Base-by-base conservation (phyloP, 495 filamentous ascomycete species). In the Talaromyces thailandensis region DNA sequence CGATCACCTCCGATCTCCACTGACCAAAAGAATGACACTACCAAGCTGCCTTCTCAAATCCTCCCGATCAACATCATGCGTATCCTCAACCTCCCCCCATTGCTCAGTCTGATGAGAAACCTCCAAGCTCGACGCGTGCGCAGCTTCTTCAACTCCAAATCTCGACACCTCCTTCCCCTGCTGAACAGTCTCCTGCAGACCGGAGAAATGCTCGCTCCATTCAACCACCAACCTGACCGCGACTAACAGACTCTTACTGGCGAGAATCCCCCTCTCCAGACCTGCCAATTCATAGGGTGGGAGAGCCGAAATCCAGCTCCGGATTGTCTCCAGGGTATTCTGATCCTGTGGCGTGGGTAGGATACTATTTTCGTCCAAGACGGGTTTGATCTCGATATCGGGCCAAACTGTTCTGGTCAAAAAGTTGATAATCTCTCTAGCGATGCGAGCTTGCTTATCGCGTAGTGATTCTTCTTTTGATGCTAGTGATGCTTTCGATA, bases 1-100 rank as follows among this genome's bases (percentile, higher is more conserved):
- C 50, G 2, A 26, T 68, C 69, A 77, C 50, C 67, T 64, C 37
- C 69, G 70, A 63, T 78, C 73, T 5, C 89, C 89, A 58, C 82
- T 84, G 28, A 96, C 88, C 58, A 96, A 73, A 63, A 96, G 66
- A 24, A 96, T 79, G 40, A 90, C 88, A 73, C 90, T 93, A 21
- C 93, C 94, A 63, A 98, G 73, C 77, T 96, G 94, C 65, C 94
- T 82, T 73, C 82, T 83, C 66, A 98, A 48, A 76, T 98, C 94
- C 75, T 96, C 94, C 73, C 86, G 91, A 68, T 96, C 87, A 2
- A 98, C 94, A 84, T 98, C 94, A 75, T 98, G 95, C 45, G 92
- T 96, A 76, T 98, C 94, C 74, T 98, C 95, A 3, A 98, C 94
- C 77, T 95, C 92, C 1, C 94, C 94, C 92, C 94, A 98, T 76